Evolutionary conservation across 805 yeast genomes (phyloP).

Genomic region (Maudiozyma barnettii): DNA sequence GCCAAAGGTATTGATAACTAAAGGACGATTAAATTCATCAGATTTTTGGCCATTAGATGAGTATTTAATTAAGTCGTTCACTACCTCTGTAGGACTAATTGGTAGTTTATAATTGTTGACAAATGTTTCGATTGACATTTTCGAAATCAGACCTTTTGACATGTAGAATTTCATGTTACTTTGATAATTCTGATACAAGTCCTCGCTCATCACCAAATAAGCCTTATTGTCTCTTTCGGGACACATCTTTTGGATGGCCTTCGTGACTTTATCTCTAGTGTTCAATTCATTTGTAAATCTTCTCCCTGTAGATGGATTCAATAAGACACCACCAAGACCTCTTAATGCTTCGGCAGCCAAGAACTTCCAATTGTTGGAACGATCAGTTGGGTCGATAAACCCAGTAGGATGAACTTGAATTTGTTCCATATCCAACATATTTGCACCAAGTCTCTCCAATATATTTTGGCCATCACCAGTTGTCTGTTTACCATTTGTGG

Average conservation of each 20-base stretch:
- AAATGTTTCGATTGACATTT: conserved; percentile 25
- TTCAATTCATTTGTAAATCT: conserved; percentile 46
- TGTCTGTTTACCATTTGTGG: conserved; percentile 48
- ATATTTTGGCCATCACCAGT: conserved; percentile 52
- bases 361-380: conserved; percentile 38
- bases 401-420: conserved; percentile 62
- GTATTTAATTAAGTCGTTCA: conserved; percentile 16
- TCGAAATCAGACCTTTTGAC: conserved; percentile 30
- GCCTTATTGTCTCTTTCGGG: conserved; percentile 28
- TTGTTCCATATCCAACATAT: conserved; percentile 47
- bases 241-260: conserved; percentile 30
- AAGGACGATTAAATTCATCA: conserved; percentile 32
- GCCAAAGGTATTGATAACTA: conserved; percentile 28
- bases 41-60: conserved; percentile 11
- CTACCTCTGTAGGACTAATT: conserved; percentile 14
- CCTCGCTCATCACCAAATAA: conserved; percentile 33
- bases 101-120: conserved; percentile 19
- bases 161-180: conserved; percentile 45
- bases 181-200: conserved; percentile 37
- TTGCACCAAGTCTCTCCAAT: conserved; percentile 38
- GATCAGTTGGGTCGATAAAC: conserved; percentile 38
- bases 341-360: conserved; percentile 55
- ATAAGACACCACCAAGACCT: conserved; percentile 49
- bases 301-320: conserved; percentile 36
- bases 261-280: conserved; percentile 46